phyloP scores from a whole-genome alignment of 306 rosid species.

The Castanea crenata region DNA sequence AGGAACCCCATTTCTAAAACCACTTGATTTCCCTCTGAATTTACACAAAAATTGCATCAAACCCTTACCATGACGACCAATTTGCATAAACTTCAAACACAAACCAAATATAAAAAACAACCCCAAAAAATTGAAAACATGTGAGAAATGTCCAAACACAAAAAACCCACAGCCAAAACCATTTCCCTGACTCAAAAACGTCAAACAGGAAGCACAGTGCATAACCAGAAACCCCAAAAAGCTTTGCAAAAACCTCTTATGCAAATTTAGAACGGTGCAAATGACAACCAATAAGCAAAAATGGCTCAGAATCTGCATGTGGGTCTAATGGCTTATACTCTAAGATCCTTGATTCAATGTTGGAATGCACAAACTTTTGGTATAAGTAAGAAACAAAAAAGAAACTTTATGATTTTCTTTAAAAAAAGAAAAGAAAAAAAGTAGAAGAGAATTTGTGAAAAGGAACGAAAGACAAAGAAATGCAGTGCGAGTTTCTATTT shows the following conservation, averaged over 20 bases:
- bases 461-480: neutral
- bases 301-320: slow-evolving; percentile 44
- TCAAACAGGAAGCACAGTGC: slow-evolving; percentile 50
- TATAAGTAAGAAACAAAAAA: slow-evolving; percentile 14
- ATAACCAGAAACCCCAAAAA: slow-evolving; percentile 32
- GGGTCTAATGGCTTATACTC: slow-evolving; percentile 15
- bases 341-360: neutral
- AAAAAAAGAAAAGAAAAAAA: neutral
- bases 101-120: slow-evolving; percentile 34
- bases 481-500: neutral
- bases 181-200: slow-evolving; percentile 35
- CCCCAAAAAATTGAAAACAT: slow-evolving; percentile 35
- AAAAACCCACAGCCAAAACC: slow-evolving; percentile 52
- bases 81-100: slow-evolving; percentile 27
- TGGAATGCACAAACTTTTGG: slow-evolving; percentile 27
- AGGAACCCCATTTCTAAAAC: slow-evolving; percentile 26
- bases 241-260: slow-evolving; percentile 25
- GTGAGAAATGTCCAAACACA: slow-evolving; percentile 44
- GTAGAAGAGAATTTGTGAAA: neutral
- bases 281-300: slow-evolving; percentile 34
- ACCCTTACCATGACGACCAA: slow-evolving; percentile 18
- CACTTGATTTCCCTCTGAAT: slow-evolving; percentile 18
- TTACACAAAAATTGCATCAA: slow-evolving; percentile 30
- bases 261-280: slow-evolving; percentile 38
- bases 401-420: too few species aligned